Base-by-base conservation (phyloP, 106 monocot genomes). In the Dendrobium catenatum region DNA sequence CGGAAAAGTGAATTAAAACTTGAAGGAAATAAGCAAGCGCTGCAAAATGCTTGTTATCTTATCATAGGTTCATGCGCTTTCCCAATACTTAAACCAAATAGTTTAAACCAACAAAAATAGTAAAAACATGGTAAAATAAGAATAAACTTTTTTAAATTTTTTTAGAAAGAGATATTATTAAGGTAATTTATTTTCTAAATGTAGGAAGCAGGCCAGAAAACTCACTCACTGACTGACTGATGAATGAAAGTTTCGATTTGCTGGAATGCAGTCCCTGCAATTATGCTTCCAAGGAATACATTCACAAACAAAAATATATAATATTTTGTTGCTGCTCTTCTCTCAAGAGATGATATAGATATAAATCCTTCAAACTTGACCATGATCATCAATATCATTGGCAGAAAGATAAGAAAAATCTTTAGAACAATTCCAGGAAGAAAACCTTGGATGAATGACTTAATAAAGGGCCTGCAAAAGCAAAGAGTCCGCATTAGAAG, bases 371-470 rank as follows among this genome's bases (percentile, higher is more conserved):
- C 93, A 78, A 98, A 86, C 85, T 90, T 98, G 41, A 93, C 92
- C 97, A 98, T 93, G 42, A 95, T 13, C 97, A 98, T 95, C 80
- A 98, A 78, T 79, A 98, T 93, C 18, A 82, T 95, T 67, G 97
- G 97, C 19, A 98, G 88, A 27, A 98, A 82, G 72, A 93, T 88
- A 33, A 98, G 92, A 87, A 98, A 98, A 42, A 98, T 90, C 80
- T 98, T 98, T 41, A 98, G 83, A 81, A 85, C 94, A 72, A 98
- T 92, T 47, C 97, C 97, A 43, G 97, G 94, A 83, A 98, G 97
- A 85, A 98, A 86, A 33, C 97, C 97, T 86, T 95, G 97, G 78
- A 98, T 93, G 80, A 98, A 81, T n/a, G 97, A 94, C 83, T 98
- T 95, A 51, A 98, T 87, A 47, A 87, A 0, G 3, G 19, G 3